Evolutionary conservation across 176 grass and related monocot species (phyloP).

Genomic region (Zizania latifolia): DNA sequence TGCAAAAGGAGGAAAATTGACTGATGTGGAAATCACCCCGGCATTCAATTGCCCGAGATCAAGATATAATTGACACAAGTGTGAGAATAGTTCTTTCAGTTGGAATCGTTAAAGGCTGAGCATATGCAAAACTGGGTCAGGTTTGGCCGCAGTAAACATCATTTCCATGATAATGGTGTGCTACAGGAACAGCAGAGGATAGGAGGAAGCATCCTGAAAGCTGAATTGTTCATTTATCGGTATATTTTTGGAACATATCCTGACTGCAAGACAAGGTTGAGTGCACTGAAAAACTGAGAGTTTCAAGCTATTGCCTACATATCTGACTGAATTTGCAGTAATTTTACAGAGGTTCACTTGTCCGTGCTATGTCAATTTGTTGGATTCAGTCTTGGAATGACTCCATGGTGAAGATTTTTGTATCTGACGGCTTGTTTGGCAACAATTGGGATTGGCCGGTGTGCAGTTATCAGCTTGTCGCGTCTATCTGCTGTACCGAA

Average conservation of each 20-base stretch:
- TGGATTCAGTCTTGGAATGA: too few species aligned
- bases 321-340: too few species aligned
- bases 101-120: not conserved
- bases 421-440: too few species aligned
- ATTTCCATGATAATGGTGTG: not conserved
- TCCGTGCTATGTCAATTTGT: not conserved
- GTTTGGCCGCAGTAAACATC: not conserved
- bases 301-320: not conserved
- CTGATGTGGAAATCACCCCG: not conserved
- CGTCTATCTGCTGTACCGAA: too few species aligned
- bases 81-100: constrained; percentile 12
- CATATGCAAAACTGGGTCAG: not conserved
- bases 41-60: not conserved
- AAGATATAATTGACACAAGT: not conserved
- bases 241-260: not conserved
- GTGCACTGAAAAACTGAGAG: too few species aligned
- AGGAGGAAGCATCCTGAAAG: not conserved
- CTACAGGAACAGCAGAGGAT: not conserved
- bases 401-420: too few species aligned
- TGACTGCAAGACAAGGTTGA: too few species aligned
- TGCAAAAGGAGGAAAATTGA: not conserved
- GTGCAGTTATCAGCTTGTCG: too few species aligned
- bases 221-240: not conserved
- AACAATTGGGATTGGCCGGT: too few species aligned
- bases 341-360: not conserved